A percentile compares a stretch with the other conserved stretches of the same genome.
Evolutionary conservation across 176 grass and related monocot genomes (phyloP).

Genomic region (Aegilops tauschii): DNA sequence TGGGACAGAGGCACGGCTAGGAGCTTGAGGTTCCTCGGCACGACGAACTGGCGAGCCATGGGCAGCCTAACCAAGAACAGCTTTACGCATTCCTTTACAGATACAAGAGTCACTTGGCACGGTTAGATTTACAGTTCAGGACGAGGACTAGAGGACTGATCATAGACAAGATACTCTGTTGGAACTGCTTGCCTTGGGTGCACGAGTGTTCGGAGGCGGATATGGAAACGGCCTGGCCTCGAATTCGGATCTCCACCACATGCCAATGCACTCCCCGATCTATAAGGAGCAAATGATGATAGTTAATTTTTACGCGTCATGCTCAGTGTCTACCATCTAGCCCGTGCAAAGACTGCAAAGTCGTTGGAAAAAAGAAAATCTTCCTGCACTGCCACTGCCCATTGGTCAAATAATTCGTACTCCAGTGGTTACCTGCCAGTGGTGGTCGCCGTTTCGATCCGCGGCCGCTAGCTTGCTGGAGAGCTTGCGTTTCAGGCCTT

Average conservation of each 20-base stretch:
- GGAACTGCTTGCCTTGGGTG: slow-evolving; percentile 30
- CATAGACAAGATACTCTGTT: not conserved
- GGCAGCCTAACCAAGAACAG: slow-evolving; percentile 62
- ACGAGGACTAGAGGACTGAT: no score
- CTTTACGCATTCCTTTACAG: slow-evolving; percentile 59
- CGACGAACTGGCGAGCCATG: slow-evolving; percentile 41
- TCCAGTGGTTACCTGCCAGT: slow-evolving; percentile 40
- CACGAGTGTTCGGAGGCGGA: slow-evolving; percentile 20
- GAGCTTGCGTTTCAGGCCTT: slow-evolving; percentile 65
- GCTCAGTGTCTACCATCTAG: not conserved
- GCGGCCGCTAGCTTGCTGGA: slow-evolving; percentile 42
- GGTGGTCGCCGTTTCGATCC: not conserved
- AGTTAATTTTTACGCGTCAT: not conserved
- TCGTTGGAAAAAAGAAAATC: not conserved
- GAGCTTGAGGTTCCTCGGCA: slow-evolving; percentile 51
- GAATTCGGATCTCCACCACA: slow-evolving; percentile 67
- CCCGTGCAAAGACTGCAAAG: not conserved
- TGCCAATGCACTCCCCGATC: slow-evolving; percentile 46
- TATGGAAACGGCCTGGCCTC: slow-evolving; percentile 50
- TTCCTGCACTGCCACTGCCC: not conserved
- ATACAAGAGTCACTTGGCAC: not conserved
- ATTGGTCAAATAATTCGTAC: not conserved
- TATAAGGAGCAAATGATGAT: not conserved
- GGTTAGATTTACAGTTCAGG: not conserved
- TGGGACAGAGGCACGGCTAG: slow-evolving; percentile 56